Conservation (phyloP, 108 stramenopile genomes). For the Cylindrotheca closterium region DNA sequence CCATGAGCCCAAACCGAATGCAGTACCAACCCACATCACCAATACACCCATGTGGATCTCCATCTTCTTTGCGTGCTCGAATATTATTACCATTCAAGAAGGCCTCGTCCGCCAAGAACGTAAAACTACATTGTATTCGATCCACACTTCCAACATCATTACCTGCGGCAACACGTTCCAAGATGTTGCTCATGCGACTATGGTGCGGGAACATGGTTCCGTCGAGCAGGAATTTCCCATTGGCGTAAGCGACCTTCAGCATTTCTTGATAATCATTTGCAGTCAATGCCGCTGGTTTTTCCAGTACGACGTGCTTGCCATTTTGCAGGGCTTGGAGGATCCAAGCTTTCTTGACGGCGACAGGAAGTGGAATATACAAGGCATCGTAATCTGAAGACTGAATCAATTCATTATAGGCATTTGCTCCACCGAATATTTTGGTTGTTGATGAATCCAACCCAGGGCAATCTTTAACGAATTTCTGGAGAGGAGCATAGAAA, state of each 20-base stretch:
- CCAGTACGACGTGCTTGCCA: slow-evolving; percentile 41
- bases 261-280: slow-evolving; percentile 28
- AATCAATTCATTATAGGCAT: slow-evolving; percentile 2
- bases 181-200: slow-evolving; percentile 22
- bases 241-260: slow-evolving; percentile 21
- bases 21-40: slow-evolving; percentile 57
- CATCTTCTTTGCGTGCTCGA: slow-evolving; percentile 37
- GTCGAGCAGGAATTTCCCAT: slow-evolving; percentile 36
- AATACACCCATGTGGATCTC: slow-evolving; percentile 49
- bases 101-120: slow-evolving; percentile 36
- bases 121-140: slow-evolving; percentile 37
- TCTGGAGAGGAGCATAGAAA: not conserved
- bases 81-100: slow-evolving; percentile 35
- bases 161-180: slow-evolving; percentile 8
- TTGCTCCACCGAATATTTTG: not conserved
- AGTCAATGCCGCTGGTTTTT: slow-evolving; percentile 44
- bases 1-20: slow-evolving; percentile 36
- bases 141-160: slow-evolving; percentile 3
- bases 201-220: slow-evolving; percentile 54
- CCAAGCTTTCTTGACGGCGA: slow-evolving; percentile 36
- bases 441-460: not conserved
- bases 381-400: slow-evolving; percentile 13
- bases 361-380: slow-evolving; percentile 47
- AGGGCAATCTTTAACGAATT: not conserved
- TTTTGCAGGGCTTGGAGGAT: slow-evolving; percentile 26